phyloP scores from a whole-genome alignment of 2,329 filamentous ascomycete species.

The Aspergillus persii region DNA sequence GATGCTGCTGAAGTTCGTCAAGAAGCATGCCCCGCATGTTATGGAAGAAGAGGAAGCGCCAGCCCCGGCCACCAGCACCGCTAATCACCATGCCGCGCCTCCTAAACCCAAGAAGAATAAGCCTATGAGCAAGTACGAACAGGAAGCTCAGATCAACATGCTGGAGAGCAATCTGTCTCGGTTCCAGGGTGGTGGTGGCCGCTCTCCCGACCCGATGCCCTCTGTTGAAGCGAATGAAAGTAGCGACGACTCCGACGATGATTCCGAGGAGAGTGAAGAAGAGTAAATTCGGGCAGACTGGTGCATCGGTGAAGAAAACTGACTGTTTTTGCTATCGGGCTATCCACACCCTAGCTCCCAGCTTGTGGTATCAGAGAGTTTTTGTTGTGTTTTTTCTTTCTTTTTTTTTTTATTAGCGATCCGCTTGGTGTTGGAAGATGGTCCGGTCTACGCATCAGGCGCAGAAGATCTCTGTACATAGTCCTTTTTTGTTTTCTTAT shows the following conservation, averaged over 20 bases:
- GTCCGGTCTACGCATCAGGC: conserved; percentile 10
- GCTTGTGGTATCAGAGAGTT: background rate
- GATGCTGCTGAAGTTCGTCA: conserved; percentile 47
- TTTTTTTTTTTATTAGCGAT: conserved; percentile 7
- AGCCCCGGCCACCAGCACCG: conserved; percentile 23
- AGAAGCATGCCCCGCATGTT: conserved; percentile 45
- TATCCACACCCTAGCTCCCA: background rate
- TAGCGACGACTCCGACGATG: conserved; percentile 48
- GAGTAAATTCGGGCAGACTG: conserved; percentile 32
- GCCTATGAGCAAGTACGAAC: conserved; percentile 52
- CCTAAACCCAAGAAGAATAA: conserved; percentile 52
- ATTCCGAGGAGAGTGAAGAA: conserved; percentile 51
- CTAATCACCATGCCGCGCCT: conserved; percentile 28
- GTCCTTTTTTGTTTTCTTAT: conserved; percentile 1
- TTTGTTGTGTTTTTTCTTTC: background rate
- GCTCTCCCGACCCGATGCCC: conserved; percentile 43
- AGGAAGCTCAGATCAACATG: conserved; percentile 51
- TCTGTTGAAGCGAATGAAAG: conserved; percentile 46
- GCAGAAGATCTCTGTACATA: conserved; percentile 24
- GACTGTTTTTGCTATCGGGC: background rate
- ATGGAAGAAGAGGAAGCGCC: conserved; percentile 42
- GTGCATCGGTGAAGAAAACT: background rate
- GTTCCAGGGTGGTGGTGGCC: conserved; percentile 43
- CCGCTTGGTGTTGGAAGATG: conserved; percentile 9
- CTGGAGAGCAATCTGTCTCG: conserved; percentile 47